Conservation (phyloP, 2,329 filamentous ascomycete species). For the Lachnum nothofagi region DNA sequence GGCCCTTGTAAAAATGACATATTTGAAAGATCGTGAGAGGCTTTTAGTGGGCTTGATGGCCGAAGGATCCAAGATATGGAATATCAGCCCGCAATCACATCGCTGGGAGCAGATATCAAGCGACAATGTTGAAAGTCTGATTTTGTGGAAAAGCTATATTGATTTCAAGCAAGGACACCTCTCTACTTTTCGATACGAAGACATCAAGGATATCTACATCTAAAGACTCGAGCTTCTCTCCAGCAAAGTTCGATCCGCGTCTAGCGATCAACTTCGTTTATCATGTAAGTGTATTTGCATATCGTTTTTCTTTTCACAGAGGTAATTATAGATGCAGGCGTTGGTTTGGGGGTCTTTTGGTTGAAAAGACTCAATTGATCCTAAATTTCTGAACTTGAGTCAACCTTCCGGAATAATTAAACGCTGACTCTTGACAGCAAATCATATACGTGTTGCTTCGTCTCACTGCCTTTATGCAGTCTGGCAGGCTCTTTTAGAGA, state of each 20-base stretch:
- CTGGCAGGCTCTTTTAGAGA: constrained; percentile 80
- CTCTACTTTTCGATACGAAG: constrained; percentile 61
- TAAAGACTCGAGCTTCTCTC: constrained; percentile 53
- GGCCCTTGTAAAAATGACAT: constrained; percentile 56
- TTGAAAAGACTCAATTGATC: too few relatives aligned
- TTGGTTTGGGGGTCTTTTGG: too few relatives aligned
- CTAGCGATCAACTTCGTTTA: too few relatives aligned
- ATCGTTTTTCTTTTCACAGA: too few relatives aligned
- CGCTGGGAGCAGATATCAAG: constrained; percentile 62
- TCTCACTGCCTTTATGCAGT: constrained; percentile 67
- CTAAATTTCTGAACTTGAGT: too few relatives aligned
- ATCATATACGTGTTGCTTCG: constrained; percentile 69
- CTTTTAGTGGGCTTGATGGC: constrained; percentile 66
- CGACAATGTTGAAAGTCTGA: constrained; percentile 51
- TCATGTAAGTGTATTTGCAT: too few relatives aligned
- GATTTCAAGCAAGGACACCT: constrained; percentile 68
- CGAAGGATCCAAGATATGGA: constrained; percentile 73
- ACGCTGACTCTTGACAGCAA: constrained; percentile 35
- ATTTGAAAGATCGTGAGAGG: constrained; percentile 45
- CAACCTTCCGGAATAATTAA: too few relatives aligned
- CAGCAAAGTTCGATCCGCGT: too few relatives aligned
- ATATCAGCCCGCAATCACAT: constrained; percentile 50
- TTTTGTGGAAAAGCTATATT: constrained; percentile 68
- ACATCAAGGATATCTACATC: constrained; percentile 54
- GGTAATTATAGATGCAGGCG: too few relatives aligned